These are phyloP conservation scores for Lactarius trivialis DNA, from an alignment of 768 basidiomycete species.

Conservation along the genomic window DNA sequence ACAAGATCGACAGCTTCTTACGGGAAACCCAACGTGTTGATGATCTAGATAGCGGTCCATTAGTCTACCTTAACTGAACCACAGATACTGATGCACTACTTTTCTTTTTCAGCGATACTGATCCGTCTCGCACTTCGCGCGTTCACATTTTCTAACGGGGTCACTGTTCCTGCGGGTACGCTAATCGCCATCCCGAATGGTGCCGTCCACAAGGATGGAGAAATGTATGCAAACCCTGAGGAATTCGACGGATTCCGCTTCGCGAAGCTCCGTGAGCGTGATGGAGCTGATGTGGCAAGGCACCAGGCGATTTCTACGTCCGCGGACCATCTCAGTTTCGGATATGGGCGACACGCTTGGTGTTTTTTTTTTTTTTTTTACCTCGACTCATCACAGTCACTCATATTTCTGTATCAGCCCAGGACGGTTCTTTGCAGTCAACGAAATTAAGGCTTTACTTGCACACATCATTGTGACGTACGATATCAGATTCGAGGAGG, in stretches of 20 bases:
- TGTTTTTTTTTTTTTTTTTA: slow-evolving; percentile 5
- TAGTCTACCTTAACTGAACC: too few species aligned
- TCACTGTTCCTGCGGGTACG: slow-evolving; percentile 35
- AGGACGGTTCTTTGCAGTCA: too few species aligned
- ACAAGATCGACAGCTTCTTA: slow-evolving; percentile 26
- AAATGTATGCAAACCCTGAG: slow-evolving; percentile 37
- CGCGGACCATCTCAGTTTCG: slow-evolving; percentile 30
- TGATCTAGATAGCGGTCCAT: slow-evolving; percentile 8
- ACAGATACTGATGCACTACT: not conserved
- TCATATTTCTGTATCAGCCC: too few species aligned
- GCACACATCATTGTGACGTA: too few species aligned
- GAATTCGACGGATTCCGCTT: slow-evolving; percentile 40
- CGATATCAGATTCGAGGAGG: too few species aligned
- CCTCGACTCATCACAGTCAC: too few species aligned
- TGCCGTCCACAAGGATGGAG: slow-evolving; percentile 36
- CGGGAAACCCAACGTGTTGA: slow-evolving; percentile 23
- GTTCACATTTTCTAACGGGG: slow-evolving; percentile 32
- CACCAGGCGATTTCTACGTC: slow-evolving; percentile 28
- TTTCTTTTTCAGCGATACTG: slow-evolving; percentile 15
- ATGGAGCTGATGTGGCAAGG: slow-evolving; percentile 17
- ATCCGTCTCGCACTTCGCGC: slow-evolving; percentile 26
- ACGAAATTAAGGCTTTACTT: too few species aligned
- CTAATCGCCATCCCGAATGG: slow-evolving; percentile 30
- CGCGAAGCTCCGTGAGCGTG: slow-evolving; percentile 26
- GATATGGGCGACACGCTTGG: slow-evolving; percentile 29